Percentiles rank a stretch among this genome's conserved stretches.
phyloP scores from a whole-genome alignment of 306 rosid species.

The Psophocarpus tetragonolobus region DNA sequence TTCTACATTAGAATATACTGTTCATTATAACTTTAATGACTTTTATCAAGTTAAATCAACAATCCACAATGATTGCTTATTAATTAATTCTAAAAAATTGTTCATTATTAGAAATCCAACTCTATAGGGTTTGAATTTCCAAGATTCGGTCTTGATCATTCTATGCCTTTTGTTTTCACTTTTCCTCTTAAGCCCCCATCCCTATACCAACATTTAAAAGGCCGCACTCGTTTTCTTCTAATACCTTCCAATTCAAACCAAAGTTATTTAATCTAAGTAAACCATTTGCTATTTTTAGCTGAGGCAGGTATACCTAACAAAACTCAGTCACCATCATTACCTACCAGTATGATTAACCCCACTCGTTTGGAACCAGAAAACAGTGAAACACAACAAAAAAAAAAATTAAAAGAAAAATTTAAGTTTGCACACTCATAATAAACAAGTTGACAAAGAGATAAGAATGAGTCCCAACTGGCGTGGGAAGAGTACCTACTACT shows the following conservation, averaged over 20 bases:
- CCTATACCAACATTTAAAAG: not conserved
- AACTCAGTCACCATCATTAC: not conserved
- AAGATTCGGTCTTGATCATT: not conserved
- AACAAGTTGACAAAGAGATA: constrained; percentile 24
- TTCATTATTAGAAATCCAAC: not conserved
- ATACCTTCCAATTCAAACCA: not conserved
- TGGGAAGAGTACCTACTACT: not conserved
- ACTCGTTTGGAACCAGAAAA: not conserved
- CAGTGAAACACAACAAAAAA: not conserved
- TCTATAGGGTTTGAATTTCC: not conserved
- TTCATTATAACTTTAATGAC: no score
- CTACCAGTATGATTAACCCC: not conserved
- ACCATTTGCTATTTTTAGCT: not conserved
- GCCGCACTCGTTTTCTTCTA: not conserved
- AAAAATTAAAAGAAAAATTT: no score
- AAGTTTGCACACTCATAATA: not conserved
- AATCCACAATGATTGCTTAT: no score
- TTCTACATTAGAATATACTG: not conserved
- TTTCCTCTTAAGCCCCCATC: not conserved
- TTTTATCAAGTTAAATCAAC: no score
- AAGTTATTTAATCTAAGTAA: not conserved
- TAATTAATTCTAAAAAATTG: no score
- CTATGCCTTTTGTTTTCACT: not conserved
- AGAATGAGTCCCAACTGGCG: not conserved
- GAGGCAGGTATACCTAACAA: constrained; percentile 22